Evolutionary conservation across 1,139 yeast genomes (phyloP), one percentile per base, ranked within the genome.

Genomic region (Meyerozyma sp.): DNA sequence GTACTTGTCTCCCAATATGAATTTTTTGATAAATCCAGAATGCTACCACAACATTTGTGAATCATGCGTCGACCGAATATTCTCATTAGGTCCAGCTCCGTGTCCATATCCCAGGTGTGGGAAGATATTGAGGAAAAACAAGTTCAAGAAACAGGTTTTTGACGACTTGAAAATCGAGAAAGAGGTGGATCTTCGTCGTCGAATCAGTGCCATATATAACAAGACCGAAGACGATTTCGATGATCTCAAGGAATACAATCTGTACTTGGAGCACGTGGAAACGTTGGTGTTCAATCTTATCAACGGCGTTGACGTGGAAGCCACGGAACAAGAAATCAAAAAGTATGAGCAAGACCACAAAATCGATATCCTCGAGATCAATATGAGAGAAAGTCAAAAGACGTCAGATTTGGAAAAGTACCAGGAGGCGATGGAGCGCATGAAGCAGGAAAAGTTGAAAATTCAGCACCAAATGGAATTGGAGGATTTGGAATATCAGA

Each of bases 21-120:
- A 77, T 55, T 91, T 93, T 59, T 77, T 93, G 45, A 91, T 93
- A 48, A 93, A 93, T 57, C 96, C 98, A 0, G 98, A 93, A 61
- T 93, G 99, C 65, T 93, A 94, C 61, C 99, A 93, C 61, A 91
- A 89, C 72, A 93, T 93, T 63, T 93, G 98, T 67, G 96, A 89
- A 59, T 84, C 95, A 3, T 93, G 98, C 65, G 98, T 90, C 39
- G 98, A 91, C 63, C 75, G 98, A 53, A 89, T 93, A 44, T 93
- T 89, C 62, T 82, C 96, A 10, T 67, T 87, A 41, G 99, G 99
- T 5, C 98, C 98, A 0, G 94, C 97, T 0, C 94, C 93, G 23
- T 93, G 98, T 62, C 98, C 98, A 0, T 91, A 90, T 61, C 89
- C 93, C 6, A 83, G 84, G 42, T 93, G 99, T 68, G 91, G 86